Evolutionary conservation across 176 grass and related monocot species (phyloP), one percentile per base, ranked within the genome.

Genomic region (Phoenix roebelenii): DNA sequence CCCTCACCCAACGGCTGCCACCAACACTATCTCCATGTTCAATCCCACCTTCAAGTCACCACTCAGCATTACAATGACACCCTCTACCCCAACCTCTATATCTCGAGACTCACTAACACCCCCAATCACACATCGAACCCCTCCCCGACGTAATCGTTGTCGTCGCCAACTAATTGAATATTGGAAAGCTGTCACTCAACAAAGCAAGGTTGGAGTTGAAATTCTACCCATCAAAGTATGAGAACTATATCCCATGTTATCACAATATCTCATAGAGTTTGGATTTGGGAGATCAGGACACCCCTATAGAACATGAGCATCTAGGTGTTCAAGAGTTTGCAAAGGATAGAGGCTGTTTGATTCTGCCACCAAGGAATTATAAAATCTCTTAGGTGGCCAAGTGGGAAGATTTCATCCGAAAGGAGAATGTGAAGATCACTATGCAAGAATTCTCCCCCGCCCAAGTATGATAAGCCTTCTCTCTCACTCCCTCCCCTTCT

Each of bases 351-450:
- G 28, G 28, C 28, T 98, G 87, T 70, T 80, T 98, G 54, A 73
- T 98, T 67, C 63, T 86, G 62, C 84, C 93, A 32, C 84, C 84
- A 15, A 55, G 76, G 59, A 88, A 71, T 55, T 98, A 98, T 67
- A 74, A 87, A 59, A 92, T 83, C 93, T 24, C 54, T 98, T 50
- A 74, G 84, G 16, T 98, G 93, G 93, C 87, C 93, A 7, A 92
- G 87, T 60, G 82, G 93, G 72, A 92, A 65, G 93, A 86, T 23
- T 92, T 98, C 65, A 88, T 92, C 35, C 88, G 87, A 87, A 98
- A 98, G 73, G 84, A 92, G 61, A 92, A 98, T 78, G 93, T 92
- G 24, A 78, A 86, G 84, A 88, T 98, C 72, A 88, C 78, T 75
- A 84, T 87, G 2, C 87, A 92, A 30, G 93, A 98, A 67, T 98